A percentile compares a stretch with the other conserved stretches of the same genome.
Conservation (phyloP, 83 land plant genomes). For the Larix sibirica region DNA sequence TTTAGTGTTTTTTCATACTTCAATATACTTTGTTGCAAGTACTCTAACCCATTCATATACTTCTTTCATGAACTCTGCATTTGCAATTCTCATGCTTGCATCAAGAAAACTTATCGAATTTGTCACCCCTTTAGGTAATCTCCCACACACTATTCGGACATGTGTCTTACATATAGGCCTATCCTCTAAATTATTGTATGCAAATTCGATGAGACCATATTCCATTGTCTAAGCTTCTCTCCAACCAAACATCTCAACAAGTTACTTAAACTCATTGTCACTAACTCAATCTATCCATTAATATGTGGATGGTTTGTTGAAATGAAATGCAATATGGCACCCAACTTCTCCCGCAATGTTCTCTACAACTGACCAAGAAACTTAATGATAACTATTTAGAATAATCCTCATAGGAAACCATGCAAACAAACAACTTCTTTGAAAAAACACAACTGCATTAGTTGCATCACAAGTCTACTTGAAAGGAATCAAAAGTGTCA, state of each 20-base stretch:
- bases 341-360: background rate
- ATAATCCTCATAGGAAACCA: background rate
- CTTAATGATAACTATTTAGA: background rate
- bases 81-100: too few relatives aligned
- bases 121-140: too few relatives aligned
- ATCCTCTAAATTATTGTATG: background rate
- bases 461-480: background rate
- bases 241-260: background rate
- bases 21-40: too few relatives aligned
- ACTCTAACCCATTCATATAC: too few relatives aligned
- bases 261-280: background rate
- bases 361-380: background rate
- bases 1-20: too few relatives aligned
- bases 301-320: background rate
- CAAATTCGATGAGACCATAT: background rate
- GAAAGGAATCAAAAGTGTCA: background rate
- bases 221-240: background rate
- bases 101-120: too few relatives aligned
- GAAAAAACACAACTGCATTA: background rate
- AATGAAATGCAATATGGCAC: background rate
- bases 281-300: background rate
- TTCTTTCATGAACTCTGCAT: too few relatives aligned
- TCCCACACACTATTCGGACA: too few relatives aligned
- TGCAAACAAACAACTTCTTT: background rate
- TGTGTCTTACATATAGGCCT: background rate